A percentile compares a stretch with the other conserved stretches of the same genome.
These are phyloP conservation scores for Chloropicon primus DNA, from an alignment of 139 green algal genomes.

Conservation along the genomic window DNA sequence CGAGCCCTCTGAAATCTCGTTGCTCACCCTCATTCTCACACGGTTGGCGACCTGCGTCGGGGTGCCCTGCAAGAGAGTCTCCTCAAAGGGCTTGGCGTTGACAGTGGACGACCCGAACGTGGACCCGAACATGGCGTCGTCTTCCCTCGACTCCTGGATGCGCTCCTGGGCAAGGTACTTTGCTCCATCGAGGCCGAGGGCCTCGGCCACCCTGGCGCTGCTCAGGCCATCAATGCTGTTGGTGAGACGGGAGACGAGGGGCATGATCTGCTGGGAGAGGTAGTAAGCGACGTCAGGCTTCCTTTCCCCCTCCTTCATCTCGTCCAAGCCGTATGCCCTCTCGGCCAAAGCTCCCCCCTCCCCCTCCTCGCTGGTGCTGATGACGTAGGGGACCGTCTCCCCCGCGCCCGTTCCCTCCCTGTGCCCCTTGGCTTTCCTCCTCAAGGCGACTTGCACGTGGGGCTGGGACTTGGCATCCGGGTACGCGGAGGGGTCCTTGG, in stretches of 20 bases:
- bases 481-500: conserved; percentile 87
- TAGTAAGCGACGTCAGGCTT: conserved; percentile 82
- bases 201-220: conserved; percentile 67
- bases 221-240: conserved; percentile 85
- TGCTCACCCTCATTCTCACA: conserved; percentile 24
- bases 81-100: neutral
- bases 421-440: too few species aligned
- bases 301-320: conserved; percentile 45
- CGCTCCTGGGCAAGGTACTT: conserved; percentile 30
- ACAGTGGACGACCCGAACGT: neutral
- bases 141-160: neutral
- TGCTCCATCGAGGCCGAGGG: conserved; percentile 78
- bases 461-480: conserved; percentile 83
- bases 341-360: conserved; percentile 53
- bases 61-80: neutral
- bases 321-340: conserved; percentile 78
- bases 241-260: conserved; percentile 80
- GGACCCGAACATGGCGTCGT: neutral
- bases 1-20: neutral
- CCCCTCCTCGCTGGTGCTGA: conserved; percentile 50
- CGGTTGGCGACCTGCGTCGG: conserved; percentile 61
- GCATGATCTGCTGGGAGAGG: conserved; percentile 75
- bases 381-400: conserved; percentile 94
- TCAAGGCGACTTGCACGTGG: conserved; percentile 89
- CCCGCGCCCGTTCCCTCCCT: conserved; percentile 68